Conservation (phyloP, 163 green algal species). For the Volvox carteri region DNA sequence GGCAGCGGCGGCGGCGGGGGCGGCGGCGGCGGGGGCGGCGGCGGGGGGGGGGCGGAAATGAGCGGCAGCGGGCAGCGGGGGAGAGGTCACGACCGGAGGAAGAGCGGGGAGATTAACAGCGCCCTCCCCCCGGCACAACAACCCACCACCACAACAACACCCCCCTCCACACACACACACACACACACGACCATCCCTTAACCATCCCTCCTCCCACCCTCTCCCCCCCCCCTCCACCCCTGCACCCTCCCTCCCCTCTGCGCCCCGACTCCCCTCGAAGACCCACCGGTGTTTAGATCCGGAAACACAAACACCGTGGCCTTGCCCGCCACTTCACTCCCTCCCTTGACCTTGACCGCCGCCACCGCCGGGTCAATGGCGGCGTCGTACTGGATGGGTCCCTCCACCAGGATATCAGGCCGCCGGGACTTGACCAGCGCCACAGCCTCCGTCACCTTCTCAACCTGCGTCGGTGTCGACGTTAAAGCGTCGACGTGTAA, state of each 20-base stretch:
- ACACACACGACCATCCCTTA: too few relatives aligned
- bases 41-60: background rate
- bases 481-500: background rate
- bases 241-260: too few relatives aligned
- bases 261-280: too few relatives aligned
- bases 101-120: background rate
- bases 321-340: constrained; percentile 81
- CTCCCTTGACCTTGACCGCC: constrained; percentile 74
- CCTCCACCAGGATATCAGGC: constrained; percentile 76
- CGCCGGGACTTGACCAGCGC: constrained; percentile 70
- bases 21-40: background rate
- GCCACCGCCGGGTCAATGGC: constrained; percentile 85
- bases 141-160: too few relatives aligned
- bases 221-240: background rate
- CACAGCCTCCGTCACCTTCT: constrained; percentile 82
- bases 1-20: too few relatives aligned
- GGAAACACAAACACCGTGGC: constrained; percentile 94
- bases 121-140: too few relatives aligned
- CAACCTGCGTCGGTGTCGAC: constrained; percentile 71
- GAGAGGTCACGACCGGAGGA: background rate
- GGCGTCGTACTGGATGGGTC: constrained; percentile 93
- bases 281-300: constrained; percentile 88
- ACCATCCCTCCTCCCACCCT: too few relatives aligned
- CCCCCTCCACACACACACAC: too few relatives aligned
- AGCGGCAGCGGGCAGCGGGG: background rate